Evolutionary conservation across 371 early-diverging fungal species (phyloP).

Genomic region (Circinella minor): DNA sequence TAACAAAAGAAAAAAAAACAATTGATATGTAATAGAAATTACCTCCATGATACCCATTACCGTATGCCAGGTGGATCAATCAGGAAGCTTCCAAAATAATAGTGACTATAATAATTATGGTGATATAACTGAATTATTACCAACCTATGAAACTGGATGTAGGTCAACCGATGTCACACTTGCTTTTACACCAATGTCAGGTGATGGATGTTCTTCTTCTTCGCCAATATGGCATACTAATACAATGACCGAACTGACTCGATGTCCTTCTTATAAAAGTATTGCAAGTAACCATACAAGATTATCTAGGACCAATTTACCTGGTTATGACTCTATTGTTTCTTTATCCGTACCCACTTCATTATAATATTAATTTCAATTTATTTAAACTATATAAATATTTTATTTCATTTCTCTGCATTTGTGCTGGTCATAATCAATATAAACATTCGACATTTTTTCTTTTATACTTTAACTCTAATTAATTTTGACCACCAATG

Average conservation of each 20-base stretch:
- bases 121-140: conserved; percentile 18
- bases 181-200: background rate
- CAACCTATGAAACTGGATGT: conserved; percentile 25
- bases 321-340: conserved; percentile 15
- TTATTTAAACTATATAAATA: too few species aligned
- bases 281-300: conserved; percentile 11
- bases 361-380: background rate
- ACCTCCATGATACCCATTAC: conserved; percentile 39
- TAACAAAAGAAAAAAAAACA: too few species aligned
- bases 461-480: too few species aligned
- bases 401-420: too few species aligned
- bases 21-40: conserved; percentile 26
- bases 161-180: conserved; percentile 6
- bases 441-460: background rate
- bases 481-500: background rate
- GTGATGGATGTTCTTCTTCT: background rate
- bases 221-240: background rate
- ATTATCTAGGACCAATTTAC: conserved; percentile 10
- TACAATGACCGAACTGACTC: background rate
- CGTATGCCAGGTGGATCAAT: conserved; percentile 26
- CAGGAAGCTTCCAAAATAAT: background rate
- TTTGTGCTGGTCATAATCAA: background rate
- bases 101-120: background rate
- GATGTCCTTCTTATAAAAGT: conserved; percentile 19
- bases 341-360: background rate